phyloP scores from a whole-genome alignment of 768 basidiomycete species.

The Leucocoprinus birnbaumii region DNA sequence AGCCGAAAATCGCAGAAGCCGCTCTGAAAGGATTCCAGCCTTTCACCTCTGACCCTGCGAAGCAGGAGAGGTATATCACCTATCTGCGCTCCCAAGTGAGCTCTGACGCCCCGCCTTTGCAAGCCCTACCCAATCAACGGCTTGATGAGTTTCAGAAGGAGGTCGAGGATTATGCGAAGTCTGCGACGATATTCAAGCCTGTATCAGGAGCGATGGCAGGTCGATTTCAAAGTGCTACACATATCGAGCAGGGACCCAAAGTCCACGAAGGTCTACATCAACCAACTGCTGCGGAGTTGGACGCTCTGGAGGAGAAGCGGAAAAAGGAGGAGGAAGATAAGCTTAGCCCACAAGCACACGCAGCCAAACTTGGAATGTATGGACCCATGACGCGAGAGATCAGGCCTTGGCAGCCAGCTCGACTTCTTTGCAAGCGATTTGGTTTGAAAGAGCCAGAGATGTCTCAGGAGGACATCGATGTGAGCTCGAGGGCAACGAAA shows the following conservation, averaged over 20 bases:
- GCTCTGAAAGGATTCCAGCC: slow-evolving; percentile 91
- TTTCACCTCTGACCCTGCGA: slow-evolving; percentile 69
- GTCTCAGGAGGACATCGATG: slow-evolving; percentile 36
- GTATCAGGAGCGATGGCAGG: slow-evolving; percentile 90
- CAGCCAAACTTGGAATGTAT: slow-evolving; percentile 87
- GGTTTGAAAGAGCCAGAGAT: slow-evolving; percentile 87
- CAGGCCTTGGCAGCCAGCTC: slow-evolving; percentile 76
- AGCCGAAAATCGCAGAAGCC: slow-evolving; percentile 80
- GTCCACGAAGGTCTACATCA: slow-evolving; percentile 67
- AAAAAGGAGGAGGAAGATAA: slow-evolving; percentile 49
- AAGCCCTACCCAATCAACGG: slow-evolving; percentile 54
- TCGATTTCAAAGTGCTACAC: slow-evolving; percentile 82
- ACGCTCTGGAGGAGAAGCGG: slow-evolving; percentile 38
- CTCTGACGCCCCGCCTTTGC: slow-evolving; percentile 44
- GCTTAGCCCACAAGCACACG: slow-evolving; percentile 74
- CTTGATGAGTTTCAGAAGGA: slow-evolving; percentile 78
- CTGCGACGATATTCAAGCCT: slow-evolving; percentile 89
- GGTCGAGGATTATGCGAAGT: slow-evolving; percentile 80
- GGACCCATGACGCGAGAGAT: slow-evolving; percentile 81
- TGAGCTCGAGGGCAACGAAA: slow-evolving; percentile 11
- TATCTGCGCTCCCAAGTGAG: slow-evolving; percentile 77
- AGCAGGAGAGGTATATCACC: slow-evolving; percentile 82
- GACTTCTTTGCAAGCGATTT: slow-evolving; percentile 89
- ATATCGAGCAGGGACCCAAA: slow-evolving; percentile 64
- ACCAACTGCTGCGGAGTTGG: slow-evolving; percentile 45